A percentile compares a stretch with the other conserved stretches of the same genome.
Conservation (phyloP, 2,329 filamentous ascomycete genomes). For the Cladophialophora yegresii region DNA sequence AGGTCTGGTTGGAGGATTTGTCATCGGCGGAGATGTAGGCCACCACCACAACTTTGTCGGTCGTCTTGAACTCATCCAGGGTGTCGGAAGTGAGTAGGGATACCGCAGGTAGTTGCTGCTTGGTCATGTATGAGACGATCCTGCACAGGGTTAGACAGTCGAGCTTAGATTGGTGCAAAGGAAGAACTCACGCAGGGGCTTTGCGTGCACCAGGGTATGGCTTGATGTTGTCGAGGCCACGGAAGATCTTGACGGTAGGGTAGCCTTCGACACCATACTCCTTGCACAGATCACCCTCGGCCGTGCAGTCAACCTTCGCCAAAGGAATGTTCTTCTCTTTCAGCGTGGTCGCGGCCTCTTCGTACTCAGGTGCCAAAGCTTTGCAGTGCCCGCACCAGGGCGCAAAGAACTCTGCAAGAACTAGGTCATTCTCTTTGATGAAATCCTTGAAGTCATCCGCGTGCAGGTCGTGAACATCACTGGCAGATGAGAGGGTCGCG, state of each 20-base stretch:
- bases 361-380: slow-evolving; percentile 69
- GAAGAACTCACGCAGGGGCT: slow-evolving; percentile 62
- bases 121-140: slow-evolving; percentile 88
- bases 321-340: slow-evolving; percentile 53
- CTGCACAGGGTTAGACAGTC: slow-evolving; percentile 41
- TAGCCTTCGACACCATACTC: slow-evolving; percentile 92
- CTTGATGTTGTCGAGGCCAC: slow-evolving; percentile 75
- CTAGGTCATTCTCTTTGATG: slow-evolving; percentile 79
- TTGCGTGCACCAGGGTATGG: slow-evolving; percentile 90
- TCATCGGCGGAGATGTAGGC: slow-evolving; percentile 79
- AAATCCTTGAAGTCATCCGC: slow-evolving; percentile 86
- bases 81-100: slow-evolving; percentile 78
- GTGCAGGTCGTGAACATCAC: slow-evolving; percentile 82
- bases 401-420: slow-evolving; percentile 95
- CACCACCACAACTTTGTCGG: slow-evolving; percentile 94
- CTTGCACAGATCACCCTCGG: slow-evolving; percentile 88
- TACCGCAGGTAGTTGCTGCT: slow-evolving; percentile 92
- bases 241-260: slow-evolving; percentile 98
- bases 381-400: slow-evolving; percentile 99
- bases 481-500: slow-evolving; percentile 50
- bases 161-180: not conserved
- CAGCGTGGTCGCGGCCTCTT: slow-evolving; percentile 51
- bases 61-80: slow-evolving; percentile 93
- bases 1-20: slow-evolving; percentile 85
- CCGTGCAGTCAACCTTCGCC: slow-evolving; percentile 77